phyloP scores from a whole-genome alignment of 176 grass and related monocot species.

The Oryza australiensis region DNA sequence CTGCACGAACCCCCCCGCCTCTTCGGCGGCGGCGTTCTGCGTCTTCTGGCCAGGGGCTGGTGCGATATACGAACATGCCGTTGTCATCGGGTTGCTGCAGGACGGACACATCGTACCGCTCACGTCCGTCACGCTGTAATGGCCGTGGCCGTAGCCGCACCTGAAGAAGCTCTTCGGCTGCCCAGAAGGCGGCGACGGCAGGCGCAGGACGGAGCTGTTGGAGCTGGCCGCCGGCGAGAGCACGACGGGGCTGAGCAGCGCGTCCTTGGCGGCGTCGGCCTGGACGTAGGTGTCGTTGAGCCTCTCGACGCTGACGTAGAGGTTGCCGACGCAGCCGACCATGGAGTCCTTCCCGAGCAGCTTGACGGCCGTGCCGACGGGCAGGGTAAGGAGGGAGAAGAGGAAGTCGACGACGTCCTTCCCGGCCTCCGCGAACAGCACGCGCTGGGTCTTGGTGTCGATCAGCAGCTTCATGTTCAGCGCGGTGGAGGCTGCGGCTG shows the following conservation, averaged over 20 bases:
- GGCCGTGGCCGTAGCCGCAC: not conserved
- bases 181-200: not conserved
- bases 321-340: conserved; percentile 5
- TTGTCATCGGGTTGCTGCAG: not conserved
- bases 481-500: too few species aligned
- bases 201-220: not conserved
- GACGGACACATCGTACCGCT: not conserved
- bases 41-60: too few species aligned
- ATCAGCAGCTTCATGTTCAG: not conserved
- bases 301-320: conserved; percentile 27
- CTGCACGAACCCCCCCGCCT: conserved; percentile 28
- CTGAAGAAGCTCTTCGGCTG: not conserved
- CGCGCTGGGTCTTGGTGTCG: not conserved
- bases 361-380: not conserved
- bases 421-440: conserved; percentile 4
- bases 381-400: conserved; percentile 17
- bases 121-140: conserved; percentile 2
- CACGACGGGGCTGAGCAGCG: conserved; percentile 28
- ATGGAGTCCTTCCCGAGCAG: not conserved
- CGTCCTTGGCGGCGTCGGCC: not conserved
- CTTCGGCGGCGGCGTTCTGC: not conserved
- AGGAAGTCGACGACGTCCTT: conserved; percentile 25
- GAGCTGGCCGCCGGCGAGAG: not conserved
- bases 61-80: not conserved
- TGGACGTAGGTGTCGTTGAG: conserved; percentile 28